Percentiles rank a stretch among this genome's conserved stretches.
These are phyloP conservation scores for Cladophialophora yegresii DNA, from an alignment of 2,329 filamentous ascomycete species.

Conservation along the genomic window DNA sequence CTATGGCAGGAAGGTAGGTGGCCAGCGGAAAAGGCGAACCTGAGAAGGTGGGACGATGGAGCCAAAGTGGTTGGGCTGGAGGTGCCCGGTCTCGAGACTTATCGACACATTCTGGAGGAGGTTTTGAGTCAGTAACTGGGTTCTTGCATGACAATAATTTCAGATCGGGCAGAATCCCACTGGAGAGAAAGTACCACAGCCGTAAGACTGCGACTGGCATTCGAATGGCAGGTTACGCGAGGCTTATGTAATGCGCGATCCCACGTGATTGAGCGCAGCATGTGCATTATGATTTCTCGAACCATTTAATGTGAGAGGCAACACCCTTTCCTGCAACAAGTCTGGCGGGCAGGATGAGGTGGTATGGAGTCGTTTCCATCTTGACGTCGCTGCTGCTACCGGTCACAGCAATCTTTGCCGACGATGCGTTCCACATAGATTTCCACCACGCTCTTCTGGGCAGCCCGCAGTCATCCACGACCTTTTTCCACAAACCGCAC, in stretches of 20 bases:
- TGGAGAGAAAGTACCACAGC: neutral
- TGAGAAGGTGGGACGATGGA: conserved; percentile 38
- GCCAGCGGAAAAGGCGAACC: conserved; percentile 35
- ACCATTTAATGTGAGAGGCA: neutral
- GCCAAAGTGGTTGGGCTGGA: conserved; percentile 36
- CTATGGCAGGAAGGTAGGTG: conserved; percentile 34
- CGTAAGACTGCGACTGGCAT: no score
- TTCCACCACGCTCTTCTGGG: conserved; percentile 91
- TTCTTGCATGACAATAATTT: neutral
- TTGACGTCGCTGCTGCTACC: conserved; percentile 18
- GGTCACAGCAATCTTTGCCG: conserved; percentile 67
- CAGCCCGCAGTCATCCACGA: conserved; percentile 75
- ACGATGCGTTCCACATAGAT: conserved; percentile 89
- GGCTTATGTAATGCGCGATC: neutral
- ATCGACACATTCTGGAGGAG: conserved; percentile 6
- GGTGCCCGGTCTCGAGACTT: conserved; percentile 14
- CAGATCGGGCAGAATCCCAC: neutral
- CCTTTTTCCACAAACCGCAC: conserved; percentile 90
- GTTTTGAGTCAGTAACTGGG: neutral
- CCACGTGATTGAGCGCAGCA: neutral
- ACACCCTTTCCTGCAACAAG: conserved; percentile 4
- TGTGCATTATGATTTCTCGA: neutral
- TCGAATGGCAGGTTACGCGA: conserved; percentile 1
- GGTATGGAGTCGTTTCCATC: conserved; percentile 25
- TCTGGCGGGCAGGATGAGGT: conserved; percentile 31